These are phyloP conservation scores for Mycena maculata DNA, from an alignment of 768 basidiomycete genomes.

Conservation along the genomic window DNA sequence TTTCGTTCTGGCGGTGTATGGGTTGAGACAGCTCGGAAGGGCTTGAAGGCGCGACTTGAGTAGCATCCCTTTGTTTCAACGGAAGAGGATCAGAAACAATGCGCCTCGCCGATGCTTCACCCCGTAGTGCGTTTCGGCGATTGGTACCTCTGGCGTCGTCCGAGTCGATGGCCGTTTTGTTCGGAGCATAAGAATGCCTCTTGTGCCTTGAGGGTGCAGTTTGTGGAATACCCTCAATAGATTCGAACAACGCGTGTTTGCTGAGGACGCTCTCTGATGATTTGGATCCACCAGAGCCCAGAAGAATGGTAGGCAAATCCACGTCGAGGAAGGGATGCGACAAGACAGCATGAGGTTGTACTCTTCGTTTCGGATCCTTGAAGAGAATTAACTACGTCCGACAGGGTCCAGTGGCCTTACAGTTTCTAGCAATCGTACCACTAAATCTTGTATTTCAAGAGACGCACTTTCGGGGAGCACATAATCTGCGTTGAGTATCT, in stretches of 20 bases:
- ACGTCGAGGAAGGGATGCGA: conserved; percentile 48
- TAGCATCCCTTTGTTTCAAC: conserved; percentile 9
- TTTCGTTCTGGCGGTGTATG: not conserved
- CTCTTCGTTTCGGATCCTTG: conserved; percentile 44
- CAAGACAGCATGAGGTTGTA: conserved; percentile 39
- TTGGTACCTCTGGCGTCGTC: conserved; percentile 41
- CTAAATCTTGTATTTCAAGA: conserved; percentile 39
- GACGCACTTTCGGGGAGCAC: conserved; percentile 42
- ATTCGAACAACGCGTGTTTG: conserved; percentile 32
- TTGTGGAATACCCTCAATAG: conserved; percentile 15
- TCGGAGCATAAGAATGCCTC: conserved; percentile 19
- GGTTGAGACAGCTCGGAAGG: not conserved
- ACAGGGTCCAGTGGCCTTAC: conserved; percentile 36
- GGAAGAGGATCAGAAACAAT: conserved; percentile 49
- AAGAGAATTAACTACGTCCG: conserved; percentile 8
- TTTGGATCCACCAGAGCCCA: conserved; percentile 11
- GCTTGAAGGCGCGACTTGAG: not conserved
- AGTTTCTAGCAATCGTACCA: conserved; percentile 41
- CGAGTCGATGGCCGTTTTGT: conserved; percentile 28
- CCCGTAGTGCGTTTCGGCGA: conserved; percentile 32
- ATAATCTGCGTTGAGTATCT: conserved; percentile 39
- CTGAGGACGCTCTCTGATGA: conserved; percentile 22
- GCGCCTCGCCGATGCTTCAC: conserved; percentile 40
- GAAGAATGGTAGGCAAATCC: conserved; percentile 28
- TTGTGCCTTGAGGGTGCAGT: conserved; percentile 9